Percentiles rank a stretch among this genome's conserved stretches.
Evolutionary conservation across 73 alveolate species (phyloP).

Genomic region (Paramecium biaurelia): DNA sequence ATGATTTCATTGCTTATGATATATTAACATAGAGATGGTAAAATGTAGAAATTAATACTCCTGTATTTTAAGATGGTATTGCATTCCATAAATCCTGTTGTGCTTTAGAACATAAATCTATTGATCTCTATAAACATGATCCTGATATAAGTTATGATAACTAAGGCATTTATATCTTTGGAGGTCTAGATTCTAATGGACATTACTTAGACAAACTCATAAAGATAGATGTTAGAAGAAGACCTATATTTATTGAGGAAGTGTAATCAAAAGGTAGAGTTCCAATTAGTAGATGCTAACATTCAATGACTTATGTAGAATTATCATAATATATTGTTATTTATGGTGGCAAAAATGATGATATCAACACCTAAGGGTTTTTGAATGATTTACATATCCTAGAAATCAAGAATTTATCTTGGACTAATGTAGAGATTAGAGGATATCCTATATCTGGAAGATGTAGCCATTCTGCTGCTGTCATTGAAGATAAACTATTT

Average conservation of each 20-base stretch:
- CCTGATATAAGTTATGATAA: not conserved
- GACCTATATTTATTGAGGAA: not conserved
- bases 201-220: not conserved
- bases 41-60: not conserved
- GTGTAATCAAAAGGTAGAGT: not conserved
- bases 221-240: not conserved
- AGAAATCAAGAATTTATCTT: not conserved
- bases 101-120: not conserved
- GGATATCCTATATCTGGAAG: not conserved
- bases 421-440: not conserved
- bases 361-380: not conserved
- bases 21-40: not conserved
- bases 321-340: not conserved
- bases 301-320: conserved; percentile 8
- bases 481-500: not conserved
- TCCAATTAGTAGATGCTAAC: conserved; percentile 21
- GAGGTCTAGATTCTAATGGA: not conserved
- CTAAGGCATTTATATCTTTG: conserved; percentile 13
- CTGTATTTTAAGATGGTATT: not conserved
- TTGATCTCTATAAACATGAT: not conserved
- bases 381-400: not conserved
- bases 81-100: conserved; percentile 37
- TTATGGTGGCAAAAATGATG: conserved; percentile 51
- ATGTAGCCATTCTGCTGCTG: conserved; percentile 40
- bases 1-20: conserved; percentile 9